Base-by-base conservation (phyloP, 306 rosid species). In the Casuarina glauca region DNA sequence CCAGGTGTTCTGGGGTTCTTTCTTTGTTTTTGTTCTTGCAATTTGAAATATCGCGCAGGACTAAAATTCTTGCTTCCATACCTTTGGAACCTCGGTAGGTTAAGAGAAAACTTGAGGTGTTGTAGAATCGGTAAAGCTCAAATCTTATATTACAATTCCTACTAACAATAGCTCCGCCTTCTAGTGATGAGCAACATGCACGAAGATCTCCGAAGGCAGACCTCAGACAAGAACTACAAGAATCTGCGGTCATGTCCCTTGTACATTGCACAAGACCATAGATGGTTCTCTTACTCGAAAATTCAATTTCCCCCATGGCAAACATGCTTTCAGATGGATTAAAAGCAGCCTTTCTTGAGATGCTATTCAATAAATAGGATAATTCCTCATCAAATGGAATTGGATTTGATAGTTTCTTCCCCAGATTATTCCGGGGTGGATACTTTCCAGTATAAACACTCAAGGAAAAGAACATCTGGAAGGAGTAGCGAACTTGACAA, bases 241-340 rank as follows among this genome's bases (percentile, higher is more conserved):
- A 48, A 9, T 10, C 8, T 57, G 1, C 2, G 9, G 85, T 20
- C 2, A 88, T 77, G 75, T 88, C 93, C 83, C 83, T 81, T 0
- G 88, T 89, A 62, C 93, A 89, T 70, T 89, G 93, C 16, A 82
- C 89, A 0, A 91, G 83, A 9, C 96, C 93, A 82, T 91, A 91
- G 11, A 89, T 75, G 38, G 61, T 82, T 41, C 11, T 46, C 13
- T 50, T 72, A 62, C 63, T 72, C 2, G 82, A 63, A 76, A 43
- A 74, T 0, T 17, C 11, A 15, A 82, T 58, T 32, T 85, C 83
- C 12, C 87, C 90, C 3, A 84, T 67, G 13, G 87, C 87, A 74
- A 90, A 90, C 93, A 82, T 83, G 36, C 48, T 54, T 12, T 39
- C 73, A 1, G 71, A 43, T 52, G 74, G 79, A 74, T 35, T 13